These are phyloP conservation scores for Dillenia turbinata DNA, from an alignment of 164 flowering plant genomes.

Conservation along the genomic window DNA sequence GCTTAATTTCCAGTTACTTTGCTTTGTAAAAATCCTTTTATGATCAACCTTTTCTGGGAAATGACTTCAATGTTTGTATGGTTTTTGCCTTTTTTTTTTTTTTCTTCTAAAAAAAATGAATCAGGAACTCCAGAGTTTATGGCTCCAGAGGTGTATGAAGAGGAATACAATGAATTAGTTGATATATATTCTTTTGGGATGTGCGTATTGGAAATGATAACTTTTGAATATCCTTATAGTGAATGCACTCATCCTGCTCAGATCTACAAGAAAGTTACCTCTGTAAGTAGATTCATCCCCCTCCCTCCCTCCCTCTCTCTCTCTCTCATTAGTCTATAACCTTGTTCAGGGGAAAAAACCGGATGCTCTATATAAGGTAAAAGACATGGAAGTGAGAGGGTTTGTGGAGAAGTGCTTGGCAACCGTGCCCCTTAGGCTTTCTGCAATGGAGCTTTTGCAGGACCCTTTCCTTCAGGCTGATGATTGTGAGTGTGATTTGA, in stretches of 20 bases:
- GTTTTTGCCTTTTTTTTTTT: neutral
- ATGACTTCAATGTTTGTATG: neutral
- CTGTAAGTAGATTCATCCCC: slow-evolving; percentile 29
- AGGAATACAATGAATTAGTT: slow-evolving; percentile 59
- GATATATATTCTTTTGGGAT: slow-evolving; percentile 72
- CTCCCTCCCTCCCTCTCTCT: neutral
- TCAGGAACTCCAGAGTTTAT: slow-evolving; percentile 63
- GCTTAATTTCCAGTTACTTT: neutral
- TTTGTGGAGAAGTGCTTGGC: slow-evolving; percentile 65
- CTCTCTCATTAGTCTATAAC: neutral
- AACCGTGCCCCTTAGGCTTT: slow-evolving; percentile 44
- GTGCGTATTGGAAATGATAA: slow-evolving; percentile 71
- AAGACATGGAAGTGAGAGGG: slow-evolving; percentile 43
- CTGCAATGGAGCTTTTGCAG: slow-evolving; percentile 49
- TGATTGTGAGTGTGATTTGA: slow-evolving; percentile 29
- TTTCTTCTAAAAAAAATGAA: neutral
- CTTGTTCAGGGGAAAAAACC: slow-evolving; percentile 52
- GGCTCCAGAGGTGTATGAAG: slow-evolving; percentile 67
- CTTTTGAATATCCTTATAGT: slow-evolving; percentile 65
- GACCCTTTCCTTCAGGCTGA: slow-evolving; percentile 51
- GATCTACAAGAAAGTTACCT: slow-evolving; percentile 62
- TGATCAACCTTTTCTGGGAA: neutral
- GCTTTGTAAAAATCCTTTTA: neutral
- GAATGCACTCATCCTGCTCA: slow-evolving; percentile 69
- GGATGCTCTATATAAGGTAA: slow-evolving; percentile 54